These are phyloP conservation scores for Mycena belliarum DNA, from an alignment of 768 basidiomycete genomes.

Conservation along the genomic window DNA sequence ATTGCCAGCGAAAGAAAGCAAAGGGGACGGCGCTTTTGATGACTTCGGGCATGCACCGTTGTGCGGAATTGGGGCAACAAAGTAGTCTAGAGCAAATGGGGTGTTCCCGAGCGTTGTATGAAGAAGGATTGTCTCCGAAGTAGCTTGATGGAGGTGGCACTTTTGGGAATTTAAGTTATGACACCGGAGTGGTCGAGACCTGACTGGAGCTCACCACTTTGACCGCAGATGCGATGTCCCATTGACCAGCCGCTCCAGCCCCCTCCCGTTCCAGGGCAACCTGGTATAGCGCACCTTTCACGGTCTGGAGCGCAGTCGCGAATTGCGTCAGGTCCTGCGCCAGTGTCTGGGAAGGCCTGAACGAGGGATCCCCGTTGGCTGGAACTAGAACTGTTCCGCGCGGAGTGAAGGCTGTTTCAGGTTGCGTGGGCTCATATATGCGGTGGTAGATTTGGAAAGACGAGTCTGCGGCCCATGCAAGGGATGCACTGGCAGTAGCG, in stretches of 20 bases:
- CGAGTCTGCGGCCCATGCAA: conserved; percentile 12
- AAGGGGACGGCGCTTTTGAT: conserved; percentile 27
- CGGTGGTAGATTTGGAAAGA: conserved; percentile 46
- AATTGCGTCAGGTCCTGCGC: conserved; percentile 49
- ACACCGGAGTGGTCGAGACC: conserved; percentile 8
- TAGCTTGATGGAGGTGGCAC: conserved; percentile 66
- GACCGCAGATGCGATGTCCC: conserved; percentile 61
- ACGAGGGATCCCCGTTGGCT: conserved; percentile 33
- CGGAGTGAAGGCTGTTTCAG: conserved; percentile 39
- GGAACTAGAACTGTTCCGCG: conserved; percentile 45
- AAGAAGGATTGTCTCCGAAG: conserved; percentile 58
- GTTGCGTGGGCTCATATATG: conserved; percentile 47
- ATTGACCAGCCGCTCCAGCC: conserved; percentile 44
- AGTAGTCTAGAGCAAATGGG: conserved; percentile 74
- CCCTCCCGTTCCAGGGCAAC: conserved; percentile 59
- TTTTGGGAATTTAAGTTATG: conserved; percentile 28
- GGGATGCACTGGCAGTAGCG: background rate
- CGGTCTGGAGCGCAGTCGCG: conserved; percentile 36
- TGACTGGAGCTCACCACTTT: conserved; percentile 47
- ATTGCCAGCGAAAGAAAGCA: conserved; percentile 32
- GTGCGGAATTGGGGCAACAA: conserved; percentile 65
- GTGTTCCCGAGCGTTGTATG: conserved; percentile 47
- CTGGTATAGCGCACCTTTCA: conserved; percentile 61
- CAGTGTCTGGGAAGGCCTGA: conserved; percentile 44
- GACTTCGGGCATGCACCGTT: conserved; percentile 63